Conservation (phyloP, 352 stramenopile species). For the Pythium utonaiense region DNA sequence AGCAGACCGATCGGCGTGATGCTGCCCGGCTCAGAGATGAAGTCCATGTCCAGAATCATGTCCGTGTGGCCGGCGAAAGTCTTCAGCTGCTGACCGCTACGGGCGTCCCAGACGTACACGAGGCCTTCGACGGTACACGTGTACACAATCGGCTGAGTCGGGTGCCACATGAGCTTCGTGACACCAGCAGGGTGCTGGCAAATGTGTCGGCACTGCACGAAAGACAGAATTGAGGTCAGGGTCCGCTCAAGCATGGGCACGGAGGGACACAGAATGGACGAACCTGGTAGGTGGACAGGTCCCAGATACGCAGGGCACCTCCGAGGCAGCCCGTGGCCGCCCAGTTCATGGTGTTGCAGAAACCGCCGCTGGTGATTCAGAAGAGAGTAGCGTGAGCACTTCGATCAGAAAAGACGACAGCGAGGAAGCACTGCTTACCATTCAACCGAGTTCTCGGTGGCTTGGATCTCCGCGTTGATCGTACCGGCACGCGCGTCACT, state of each 20-base stretch:
- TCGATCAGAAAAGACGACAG: background rate
- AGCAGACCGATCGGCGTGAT: constrained; percentile 51
- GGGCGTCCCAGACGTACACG: constrained; percentile 91
- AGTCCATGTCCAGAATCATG: constrained; percentile 90
- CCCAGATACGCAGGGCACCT: constrained; percentile 95
- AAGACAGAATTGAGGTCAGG: constrained; percentile 7
- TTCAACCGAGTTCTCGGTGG: constrained; percentile 84
- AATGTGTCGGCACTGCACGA: constrained; percentile 73
- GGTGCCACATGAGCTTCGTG: constrained; percentile 91
- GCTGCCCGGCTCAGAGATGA: constrained; percentile 48
- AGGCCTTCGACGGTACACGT: constrained; percentile 86
- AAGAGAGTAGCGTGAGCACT: background rate
- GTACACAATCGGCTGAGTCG: constrained; percentile 81
- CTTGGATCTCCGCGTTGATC: constrained; percentile 39
- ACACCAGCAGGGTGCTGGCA: constrained; percentile 87
- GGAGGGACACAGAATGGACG: background rate
- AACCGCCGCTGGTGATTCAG: constrained; percentile 74
- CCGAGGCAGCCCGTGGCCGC: constrained; percentile 93
- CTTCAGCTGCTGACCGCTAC: constrained; percentile 74
- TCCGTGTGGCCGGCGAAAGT: constrained; percentile 86
- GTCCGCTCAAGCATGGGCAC: background rate
- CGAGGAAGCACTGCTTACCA: constrained; percentile 39
- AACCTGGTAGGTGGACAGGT: constrained; percentile 86
- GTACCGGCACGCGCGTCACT: constrained; percentile 47
- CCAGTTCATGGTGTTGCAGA: constrained; percentile 94